These are phyloP conservation scores for Crithidia fasciculata DNA, from an alignment of 208 protist species.

Conservation along the genomic window DNA sequence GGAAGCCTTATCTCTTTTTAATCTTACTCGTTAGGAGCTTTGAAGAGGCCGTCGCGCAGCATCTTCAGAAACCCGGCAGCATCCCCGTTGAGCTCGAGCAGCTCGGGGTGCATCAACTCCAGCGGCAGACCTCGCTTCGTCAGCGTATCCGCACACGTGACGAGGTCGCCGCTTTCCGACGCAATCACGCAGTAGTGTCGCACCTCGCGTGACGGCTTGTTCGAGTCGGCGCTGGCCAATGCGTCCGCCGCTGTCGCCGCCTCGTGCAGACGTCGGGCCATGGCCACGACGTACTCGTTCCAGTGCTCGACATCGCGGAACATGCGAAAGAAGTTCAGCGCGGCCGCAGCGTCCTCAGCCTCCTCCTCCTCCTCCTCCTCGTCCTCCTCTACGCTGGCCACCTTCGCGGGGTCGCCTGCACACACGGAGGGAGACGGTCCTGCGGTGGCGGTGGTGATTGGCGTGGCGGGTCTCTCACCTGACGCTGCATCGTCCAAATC, in stretches of 20 bases:
- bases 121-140: slow-evolving; percentile 73
- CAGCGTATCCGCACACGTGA: slow-evolving; percentile 48
- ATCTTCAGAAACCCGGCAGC: slow-evolving; percentile 35
- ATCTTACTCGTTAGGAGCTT: neutral
- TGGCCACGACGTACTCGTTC: slow-evolving; percentile 71
- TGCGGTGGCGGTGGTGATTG: too few species aligned
- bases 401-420: too few species aligned
- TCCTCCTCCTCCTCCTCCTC: slow-evolving; percentile 35
- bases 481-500: neutral
- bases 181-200: slow-evolving; percentile 76
- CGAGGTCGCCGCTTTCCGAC: slow-evolving; percentile 62
- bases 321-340: slow-evolving; percentile 77
- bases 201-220: slow-evolving; percentile 28
- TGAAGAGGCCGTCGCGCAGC: slow-evolving; percentile 36
- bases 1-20: neutral
- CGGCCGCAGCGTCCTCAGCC: slow-evolving; percentile 14
- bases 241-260: slow-evolving; percentile 16
- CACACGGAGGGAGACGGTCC: too few species aligned
- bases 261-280: slow-evolving; percentile 38
- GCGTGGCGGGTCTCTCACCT: neutral
- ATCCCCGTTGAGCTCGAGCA: slow-evolving; percentile 50
- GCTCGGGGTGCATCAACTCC: slow-evolving; percentile 69
- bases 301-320: slow-evolving; percentile 72
- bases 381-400: slow-evolving; percentile 1
- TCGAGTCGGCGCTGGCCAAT: slow-evolving; percentile 8